Conservation (phyloP, 768 basidiomycete genomes). For the Pisolithus microcarpus region DNA sequence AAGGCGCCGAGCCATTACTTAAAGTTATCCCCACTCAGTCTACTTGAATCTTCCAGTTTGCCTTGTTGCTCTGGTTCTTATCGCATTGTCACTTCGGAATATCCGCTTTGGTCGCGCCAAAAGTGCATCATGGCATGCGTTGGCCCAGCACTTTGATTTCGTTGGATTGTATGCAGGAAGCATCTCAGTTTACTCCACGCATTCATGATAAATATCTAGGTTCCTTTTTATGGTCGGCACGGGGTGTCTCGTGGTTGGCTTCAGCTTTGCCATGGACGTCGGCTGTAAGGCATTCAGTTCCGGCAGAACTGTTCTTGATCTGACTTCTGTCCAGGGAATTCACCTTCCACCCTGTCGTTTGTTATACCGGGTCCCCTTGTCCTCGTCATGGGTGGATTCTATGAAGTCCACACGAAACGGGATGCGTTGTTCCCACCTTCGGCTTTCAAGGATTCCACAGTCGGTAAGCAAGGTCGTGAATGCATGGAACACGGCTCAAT, state of each 20-base stretch:
- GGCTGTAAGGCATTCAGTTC: constrained; percentile 49
- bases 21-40: constrained; percentile 39
- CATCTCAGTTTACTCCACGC: constrained; percentile 9
- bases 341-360: constrained; percentile 52
- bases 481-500: constrained; percentile 6
- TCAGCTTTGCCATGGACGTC: constrained; percentile 61
- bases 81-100: constrained; percentile 52
- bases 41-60: constrained; percentile 80
- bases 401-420: constrained; percentile 60
- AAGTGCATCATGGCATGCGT: constrained; percentile 49
- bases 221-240: constrained; percentile 70
- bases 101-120: constrained; percentile 41
- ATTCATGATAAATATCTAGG: constrained; percentile 33
- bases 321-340: constrained; percentile 44
- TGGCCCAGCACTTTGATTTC: constrained; percentile 64
- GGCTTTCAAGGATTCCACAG: constrained; percentile 52
- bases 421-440: constrained; percentile 67
- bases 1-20: not conserved
- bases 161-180: constrained; percentile 57
- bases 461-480: constrained; percentile 37
- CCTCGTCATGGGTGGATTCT: constrained; percentile 53
- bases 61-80: constrained; percentile 48
- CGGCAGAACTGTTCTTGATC: constrained; percentile 2
- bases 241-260: constrained; percentile 67
- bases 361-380: constrained; percentile 50